A percentile compares a stretch with the other conserved stretches of the same genome.
Conservation (phyloP, 2,329 filamentous ascomycete species). For the Albifimbria verrucaria region DNA sequence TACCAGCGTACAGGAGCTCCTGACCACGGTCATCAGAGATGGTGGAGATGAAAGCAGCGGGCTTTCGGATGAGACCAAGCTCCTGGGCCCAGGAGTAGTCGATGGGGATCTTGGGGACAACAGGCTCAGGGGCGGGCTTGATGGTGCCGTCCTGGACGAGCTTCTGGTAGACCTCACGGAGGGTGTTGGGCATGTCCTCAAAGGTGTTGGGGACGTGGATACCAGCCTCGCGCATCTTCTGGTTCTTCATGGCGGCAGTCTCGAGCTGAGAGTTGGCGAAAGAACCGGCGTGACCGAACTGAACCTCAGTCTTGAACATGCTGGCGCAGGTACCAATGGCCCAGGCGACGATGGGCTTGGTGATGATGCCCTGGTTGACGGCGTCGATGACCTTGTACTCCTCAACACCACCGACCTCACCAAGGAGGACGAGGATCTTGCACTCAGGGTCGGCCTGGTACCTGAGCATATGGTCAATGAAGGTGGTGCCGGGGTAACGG, state of each 20-base stretch:
- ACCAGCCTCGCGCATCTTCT: constrained; percentile 91
- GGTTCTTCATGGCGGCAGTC: constrained; percentile 95
- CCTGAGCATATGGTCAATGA: constrained; percentile 96
- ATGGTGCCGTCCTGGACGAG: constrained; percentile 83
- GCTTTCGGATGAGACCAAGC: constrained; percentile 98
- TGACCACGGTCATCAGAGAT: constrained; percentile 99
- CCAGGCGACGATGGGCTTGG: constrained; percentile 98
- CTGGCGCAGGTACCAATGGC: constrained; percentile 98
- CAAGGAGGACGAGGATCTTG: constrained; percentile 94
- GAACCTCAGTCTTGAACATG: constrained; percentile 99
- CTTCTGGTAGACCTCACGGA: constrained; percentile 82
- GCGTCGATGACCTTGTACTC: constrained; percentile 99
- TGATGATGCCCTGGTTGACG: constrained; percentile 90
- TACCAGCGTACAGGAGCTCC: constrained; percentile 96
- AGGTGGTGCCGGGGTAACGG: constrained; percentile 96
- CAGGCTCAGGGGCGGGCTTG: constrained; percentile 80
- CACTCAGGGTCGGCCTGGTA: constrained; percentile 96
- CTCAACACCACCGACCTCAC: constrained; percentile 98
- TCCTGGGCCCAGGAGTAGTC: constrained; percentile 99
- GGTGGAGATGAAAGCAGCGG: constrained; percentile 98
- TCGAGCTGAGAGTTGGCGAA: constrained; percentile 99
- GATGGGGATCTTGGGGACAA: constrained; percentile 97
- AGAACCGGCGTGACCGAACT: constrained; percentile 97
- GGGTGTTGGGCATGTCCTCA: constrained; percentile 80
- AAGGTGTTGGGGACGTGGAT: constrained; percentile 95